A percentile compares a stretch with the other conserved stretches of the same genome.
phyloP scores from a whole-genome alignment of 257 asterid genomes.

The Eustoma russellianum region DNA sequence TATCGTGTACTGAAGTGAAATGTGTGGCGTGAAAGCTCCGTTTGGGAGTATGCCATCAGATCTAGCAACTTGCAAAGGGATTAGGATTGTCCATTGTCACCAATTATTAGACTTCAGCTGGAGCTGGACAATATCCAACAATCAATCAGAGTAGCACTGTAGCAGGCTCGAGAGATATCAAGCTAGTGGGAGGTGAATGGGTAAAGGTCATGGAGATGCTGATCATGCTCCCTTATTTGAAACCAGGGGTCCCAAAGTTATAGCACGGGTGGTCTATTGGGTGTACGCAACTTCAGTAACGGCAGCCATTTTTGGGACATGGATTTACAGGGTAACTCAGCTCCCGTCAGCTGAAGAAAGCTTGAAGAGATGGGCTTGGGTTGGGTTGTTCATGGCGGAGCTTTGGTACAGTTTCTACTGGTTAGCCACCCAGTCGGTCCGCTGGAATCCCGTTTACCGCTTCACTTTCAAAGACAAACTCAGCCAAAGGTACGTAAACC shows the following conservation, averaged over 20 bases:
- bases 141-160: too few relatives aligned
- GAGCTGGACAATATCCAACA: too few relatives aligned
- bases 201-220: slow-evolving; percentile 1
- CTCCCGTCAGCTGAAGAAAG: slow-evolving; percentile 9
- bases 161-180: too few relatives aligned
- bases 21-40: too few relatives aligned
- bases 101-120: too few relatives aligned
- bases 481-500: slow-evolving; percentile 13
- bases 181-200: background rate
- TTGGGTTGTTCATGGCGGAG: slow-evolving; percentile 18
- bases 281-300: slow-evolving; percentile 12
- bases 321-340: slow-evolving; percentile 15
- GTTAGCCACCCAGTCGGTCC: slow-evolving; percentile 18
- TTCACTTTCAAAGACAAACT: slow-evolving; percentile 27
- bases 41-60: too few relatives aligned
- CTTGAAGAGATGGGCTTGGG: slow-evolving; percentile 18
- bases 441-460: slow-evolving; percentile 18
- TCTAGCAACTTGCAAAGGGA: too few relatives aligned
- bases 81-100: too few relatives aligned
- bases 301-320: slow-evolving; percentile 8
- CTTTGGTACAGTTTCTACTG: slow-evolving; percentile 18
- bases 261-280: slow-evolving; percentile 11
- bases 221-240: slow-evolving; percentile 17
- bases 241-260: slow-evolving; percentile 11
- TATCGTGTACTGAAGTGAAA: too few relatives aligned